Conservation (phyloP, 164 flowering plant genomes). For the Berberis vulgaris region DNA sequence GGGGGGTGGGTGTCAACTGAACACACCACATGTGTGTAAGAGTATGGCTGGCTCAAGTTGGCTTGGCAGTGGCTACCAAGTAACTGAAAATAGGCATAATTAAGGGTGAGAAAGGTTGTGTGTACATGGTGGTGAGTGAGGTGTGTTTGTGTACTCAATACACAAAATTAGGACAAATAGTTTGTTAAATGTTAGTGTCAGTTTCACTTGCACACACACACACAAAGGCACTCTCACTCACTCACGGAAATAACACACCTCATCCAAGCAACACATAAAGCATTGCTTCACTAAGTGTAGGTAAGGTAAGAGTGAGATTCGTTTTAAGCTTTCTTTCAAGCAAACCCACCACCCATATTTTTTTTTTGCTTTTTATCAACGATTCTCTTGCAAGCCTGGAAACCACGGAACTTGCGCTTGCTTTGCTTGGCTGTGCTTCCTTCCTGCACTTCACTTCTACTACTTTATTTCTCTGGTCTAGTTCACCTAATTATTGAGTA, state of each 20-base stretch:
- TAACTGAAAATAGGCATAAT: conserved; percentile 24
- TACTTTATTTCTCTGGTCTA: background rate
- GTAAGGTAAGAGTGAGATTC: conserved; percentile 22
- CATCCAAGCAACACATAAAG: too few relatives aligned
- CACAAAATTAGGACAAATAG: conserved; percentile 6
- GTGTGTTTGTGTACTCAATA: background rate
- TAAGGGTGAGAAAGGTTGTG: conserved; percentile 5
- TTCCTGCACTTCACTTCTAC: background rate
- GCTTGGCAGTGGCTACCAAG: conserved; percentile 3
- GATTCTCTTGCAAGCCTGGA: conserved; percentile 56
- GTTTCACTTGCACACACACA: conserved; percentile 47
- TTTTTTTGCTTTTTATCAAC: conserved; percentile 18
- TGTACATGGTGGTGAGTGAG: conserved; percentile 1
- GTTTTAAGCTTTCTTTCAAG: conserved; percentile 23
- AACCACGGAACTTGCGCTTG: conserved; percentile 37
- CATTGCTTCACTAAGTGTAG: conserved; percentile 3
- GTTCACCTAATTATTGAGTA: background rate
- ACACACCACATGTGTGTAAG: background rate
- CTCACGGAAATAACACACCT: background rate
- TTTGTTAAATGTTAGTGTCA: conserved; percentile 28
- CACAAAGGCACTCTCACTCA: conserved; percentile 24
- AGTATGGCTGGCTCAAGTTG: background rate
- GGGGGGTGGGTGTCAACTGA: too few relatives aligned
- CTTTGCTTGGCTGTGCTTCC: conserved; percentile 1
- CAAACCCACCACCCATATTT: conserved; percentile 22